These are phyloP conservation scores for Hymenoscyphus linearis DNA, from an alignment of 2,329 filamentous ascomycete species.

Conservation along the genomic window DNA sequence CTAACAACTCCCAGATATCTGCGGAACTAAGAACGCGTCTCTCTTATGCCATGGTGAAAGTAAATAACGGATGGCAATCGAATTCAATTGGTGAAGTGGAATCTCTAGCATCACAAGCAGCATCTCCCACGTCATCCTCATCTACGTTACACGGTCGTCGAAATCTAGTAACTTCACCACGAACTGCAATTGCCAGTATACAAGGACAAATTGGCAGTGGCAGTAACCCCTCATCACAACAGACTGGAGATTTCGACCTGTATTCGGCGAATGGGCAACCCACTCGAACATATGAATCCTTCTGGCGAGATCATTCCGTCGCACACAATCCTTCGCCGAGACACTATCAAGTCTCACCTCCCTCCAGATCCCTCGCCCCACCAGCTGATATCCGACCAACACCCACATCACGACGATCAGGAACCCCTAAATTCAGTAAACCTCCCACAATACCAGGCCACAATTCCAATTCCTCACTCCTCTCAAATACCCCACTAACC, in stretches of 20 bases:
- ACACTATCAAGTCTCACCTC: slow-evolving; percentile 42
- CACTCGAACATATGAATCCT: slow-evolving; percentile 38
- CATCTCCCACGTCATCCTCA: slow-evolving; percentile 56
- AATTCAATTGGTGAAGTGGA: slow-evolving; percentile 74
- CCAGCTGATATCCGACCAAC: slow-evolving; percentile 35
- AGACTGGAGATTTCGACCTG: slow-evolving; percentile 30
- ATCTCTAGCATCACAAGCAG: slow-evolving; percentile 62
- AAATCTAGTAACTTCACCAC: slow-evolving; percentile 51
- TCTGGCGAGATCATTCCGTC: slow-evolving; percentile 39
- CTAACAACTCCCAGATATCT: slow-evolving; percentile 29
- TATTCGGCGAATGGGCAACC: slow-evolving; percentile 30
- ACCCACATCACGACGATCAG: slow-evolving; percentile 26
- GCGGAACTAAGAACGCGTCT: slow-evolving; percentile 75
- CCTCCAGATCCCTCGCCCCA: slow-evolving; percentile 37
- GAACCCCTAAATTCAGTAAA: slow-evolving; percentile 28
- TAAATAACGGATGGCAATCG: slow-evolving; percentile 83
- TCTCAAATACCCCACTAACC: slow-evolving; percentile 25
- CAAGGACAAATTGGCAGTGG: slow-evolving; percentile 24
- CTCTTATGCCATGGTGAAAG: slow-evolving; percentile 90
- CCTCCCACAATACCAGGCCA: slow-evolving; percentile 26
- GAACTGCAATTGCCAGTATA: slow-evolving; percentile 36
- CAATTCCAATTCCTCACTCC: slow-evolving; percentile 23
- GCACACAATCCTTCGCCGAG: slow-evolving; percentile 32
- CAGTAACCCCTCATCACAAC: slow-evolving; percentile 12
- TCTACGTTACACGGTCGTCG: slow-evolving; percentile 49